Evolutionary conservation across 495 filamentous ascomycete species (phyloP).

Genomic region (Aspergillus avenaceus): DNA sequence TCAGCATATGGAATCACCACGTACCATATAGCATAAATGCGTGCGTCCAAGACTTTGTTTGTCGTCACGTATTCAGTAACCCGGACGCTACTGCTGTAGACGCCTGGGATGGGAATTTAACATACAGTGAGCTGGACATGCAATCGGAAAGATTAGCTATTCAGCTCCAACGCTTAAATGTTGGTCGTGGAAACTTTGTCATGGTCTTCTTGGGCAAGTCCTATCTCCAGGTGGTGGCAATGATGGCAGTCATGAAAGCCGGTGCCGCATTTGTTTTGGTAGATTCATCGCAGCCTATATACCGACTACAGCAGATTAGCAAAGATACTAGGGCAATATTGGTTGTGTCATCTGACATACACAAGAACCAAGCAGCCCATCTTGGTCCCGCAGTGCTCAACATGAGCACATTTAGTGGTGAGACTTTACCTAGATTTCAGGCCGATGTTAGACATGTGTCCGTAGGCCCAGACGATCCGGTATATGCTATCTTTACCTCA

Average conservation of each 20-base stretch:
- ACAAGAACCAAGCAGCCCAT: too few relatives aligned
- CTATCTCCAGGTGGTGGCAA: constrained; percentile 36
- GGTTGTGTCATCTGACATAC: background rate
- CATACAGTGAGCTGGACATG: background rate
- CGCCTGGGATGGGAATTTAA: constrained; percentile 1
- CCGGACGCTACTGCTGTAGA: background rate
- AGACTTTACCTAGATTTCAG: too few relatives aligned
- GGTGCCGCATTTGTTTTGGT: constrained; percentile 45
- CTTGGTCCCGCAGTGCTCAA: too few relatives aligned
- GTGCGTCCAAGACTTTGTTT: background rate
- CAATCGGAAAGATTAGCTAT: background rate
- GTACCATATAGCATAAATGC: background rate
- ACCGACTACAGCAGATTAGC: background rate
- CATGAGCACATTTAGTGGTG: too few relatives aligned
- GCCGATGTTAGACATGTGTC: too few relatives aligned
- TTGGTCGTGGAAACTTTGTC: constrained; percentile 21
- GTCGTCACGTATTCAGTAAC: background rate
- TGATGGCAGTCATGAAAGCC: constrained; percentile 39
- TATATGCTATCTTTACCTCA: constrained; percentile 31
- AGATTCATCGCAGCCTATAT: constrained; percentile 41
- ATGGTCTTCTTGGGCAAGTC: constrained; percentile 46
- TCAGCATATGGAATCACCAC: background rate
- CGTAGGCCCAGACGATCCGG: background rate
- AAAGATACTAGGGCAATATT: background rate
- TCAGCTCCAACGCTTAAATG: background rate